Conservation (phyloP, 805 yeast species). For the Myxozyma sirexii region DNA sequence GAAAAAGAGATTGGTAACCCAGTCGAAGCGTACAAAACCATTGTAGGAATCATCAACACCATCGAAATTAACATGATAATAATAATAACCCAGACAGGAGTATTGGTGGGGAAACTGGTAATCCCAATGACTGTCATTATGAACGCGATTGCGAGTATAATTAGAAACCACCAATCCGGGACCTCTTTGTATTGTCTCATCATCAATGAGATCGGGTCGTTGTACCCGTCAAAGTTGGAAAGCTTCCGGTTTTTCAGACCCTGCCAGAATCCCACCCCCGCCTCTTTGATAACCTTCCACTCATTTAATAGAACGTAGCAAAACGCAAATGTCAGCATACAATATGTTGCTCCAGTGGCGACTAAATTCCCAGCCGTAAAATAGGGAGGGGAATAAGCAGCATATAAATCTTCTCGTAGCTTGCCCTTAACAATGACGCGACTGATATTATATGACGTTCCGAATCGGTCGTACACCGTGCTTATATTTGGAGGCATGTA, state of each 20-base stretch:
- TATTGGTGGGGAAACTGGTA: slow-evolving; percentile 47
- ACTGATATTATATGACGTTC: slow-evolving; percentile 49
- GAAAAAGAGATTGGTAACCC: slow-evolving; percentile 61
- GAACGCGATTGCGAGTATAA: slow-evolving; percentile 49
- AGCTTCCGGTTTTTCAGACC: slow-evolving; percentile 51
- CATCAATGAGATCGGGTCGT: slow-evolving; percentile 38
- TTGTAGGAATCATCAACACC: slow-evolving; percentile 61
- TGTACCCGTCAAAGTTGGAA: slow-evolving; percentile 63
- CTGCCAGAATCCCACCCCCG: slow-evolving; percentile 55
- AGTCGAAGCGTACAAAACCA: slow-evolving; percentile 62
- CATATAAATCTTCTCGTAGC: slow-evolving; percentile 4
- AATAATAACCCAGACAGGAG: slow-evolving; percentile 66
- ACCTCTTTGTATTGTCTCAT: slow-evolving; percentile 61
- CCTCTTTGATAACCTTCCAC: slow-evolving; percentile 61
- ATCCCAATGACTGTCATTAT: slow-evolving; percentile 52
- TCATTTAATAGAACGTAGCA: slow-evolving; percentile 67
- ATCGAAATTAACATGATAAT: slow-evolving; percentile 59
- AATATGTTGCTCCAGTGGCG: slow-evolving; percentile 41
- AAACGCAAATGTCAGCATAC: slow-evolving; percentile 61
- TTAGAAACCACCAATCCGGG: slow-evolving; percentile 64
- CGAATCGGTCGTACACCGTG: slow-evolving; percentile 48
- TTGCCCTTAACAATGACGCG: slow-evolving; percentile 46
- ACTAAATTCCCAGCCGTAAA: slow-evolving; percentile 53
- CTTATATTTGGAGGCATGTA: slow-evolving; percentile 56
- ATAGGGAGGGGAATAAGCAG: slow-evolving; percentile 19